A percentile compares a stretch with the other conserved stretches of the same genome.
These are phyloP conservation scores for Coemansia sp. DNA, from an alignment of 192 early-diverging fungal species.

Conservation along the genomic window DNA sequence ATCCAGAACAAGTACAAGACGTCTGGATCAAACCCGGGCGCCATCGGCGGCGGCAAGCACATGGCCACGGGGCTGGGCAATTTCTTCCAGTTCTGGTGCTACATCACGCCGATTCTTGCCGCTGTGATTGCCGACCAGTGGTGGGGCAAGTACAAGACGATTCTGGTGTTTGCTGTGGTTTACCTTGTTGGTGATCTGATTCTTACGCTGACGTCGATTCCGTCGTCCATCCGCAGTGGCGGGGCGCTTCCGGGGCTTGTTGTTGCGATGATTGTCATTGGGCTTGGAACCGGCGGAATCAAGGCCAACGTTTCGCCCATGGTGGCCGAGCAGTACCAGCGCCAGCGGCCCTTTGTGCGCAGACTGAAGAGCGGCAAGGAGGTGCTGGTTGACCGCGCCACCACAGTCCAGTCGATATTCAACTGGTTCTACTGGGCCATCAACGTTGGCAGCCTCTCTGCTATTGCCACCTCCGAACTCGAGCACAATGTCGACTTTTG, in stretches of 20 bases:
- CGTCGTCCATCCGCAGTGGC: constrained; percentile 48
- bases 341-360: constrained; percentile 53
- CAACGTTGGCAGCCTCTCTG: constrained; percentile 60
- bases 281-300: constrained; percentile 74
- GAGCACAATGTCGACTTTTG: constrained; percentile 57
- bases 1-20: constrained; percentile 51
- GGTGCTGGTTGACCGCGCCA: constrained; percentile 62
- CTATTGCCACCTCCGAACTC: constrained; percentile 56
- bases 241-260: constrained; percentile 64
- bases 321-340: constrained; percentile 66
- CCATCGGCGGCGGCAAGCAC: constrained; percentile 50
- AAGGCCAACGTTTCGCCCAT: constrained; percentile 73
- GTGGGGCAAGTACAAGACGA: constrained; percentile 70
- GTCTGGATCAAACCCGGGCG: constrained; percentile 42
- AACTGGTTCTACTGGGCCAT: constrained; percentile 75
- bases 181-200: constrained; percentile 65
- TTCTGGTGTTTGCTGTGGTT: constrained; percentile 60
- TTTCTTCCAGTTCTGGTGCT: constrained; percentile 60
- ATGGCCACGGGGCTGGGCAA: constrained; percentile 55
- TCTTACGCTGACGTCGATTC: constrained; percentile 64
- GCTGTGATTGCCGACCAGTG: constrained; percentile 70
- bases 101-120: constrained; percentile 58
- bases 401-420: constrained; percentile 70
- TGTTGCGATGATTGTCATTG: constrained; percentile 66
- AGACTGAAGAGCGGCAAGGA: constrained; percentile 49